Evolutionary conservation across 805 yeast species (phyloP).

Genomic region (Diddensiella caesifluorescens): DNA sequence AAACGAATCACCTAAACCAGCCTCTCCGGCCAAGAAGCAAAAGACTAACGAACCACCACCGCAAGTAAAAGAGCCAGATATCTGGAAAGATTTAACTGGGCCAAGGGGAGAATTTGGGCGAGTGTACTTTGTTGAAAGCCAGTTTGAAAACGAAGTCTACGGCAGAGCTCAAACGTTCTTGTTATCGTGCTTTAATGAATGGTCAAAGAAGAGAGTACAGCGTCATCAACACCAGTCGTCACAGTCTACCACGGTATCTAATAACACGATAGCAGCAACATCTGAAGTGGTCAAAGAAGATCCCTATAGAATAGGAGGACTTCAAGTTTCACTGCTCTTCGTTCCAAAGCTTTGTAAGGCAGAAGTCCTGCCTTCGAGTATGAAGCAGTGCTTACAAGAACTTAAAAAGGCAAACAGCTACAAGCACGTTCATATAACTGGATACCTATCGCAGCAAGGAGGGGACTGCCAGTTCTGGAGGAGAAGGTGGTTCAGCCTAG

Average conservation of each 20-base stretch:
- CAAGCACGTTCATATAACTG: constrained; percentile 35
- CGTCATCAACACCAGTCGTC: neutral
- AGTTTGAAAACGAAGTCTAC: constrained; percentile 50
- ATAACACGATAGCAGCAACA: constrained; percentile 3
- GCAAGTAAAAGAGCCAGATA: constrained; percentile 8
- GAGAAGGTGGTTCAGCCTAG: constrained; percentile 66
- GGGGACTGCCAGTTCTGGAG: constrained; percentile 77
- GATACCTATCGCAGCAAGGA: constrained; percentile 80
- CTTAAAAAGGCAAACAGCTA: constrained; percentile 7
- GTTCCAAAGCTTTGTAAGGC: constrained; percentile 47
- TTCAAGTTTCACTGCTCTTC: constrained; percentile 51
- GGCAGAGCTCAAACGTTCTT: constrained; percentile 49
- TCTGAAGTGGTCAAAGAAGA: constrained; percentile 5
- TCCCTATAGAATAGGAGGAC: constrained; percentile 42
- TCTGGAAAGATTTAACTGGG: constrained; percentile 19
- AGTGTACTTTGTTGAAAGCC: constrained; percentile 58
- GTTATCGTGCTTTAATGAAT: constrained; percentile 71
- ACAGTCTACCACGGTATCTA: neutral
- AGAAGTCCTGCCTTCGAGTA: constrained; percentile 43
- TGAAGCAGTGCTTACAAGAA: constrained; percentile 37
- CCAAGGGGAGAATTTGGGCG: constrained; percentile 52
- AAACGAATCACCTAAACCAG: constrained; percentile 8
- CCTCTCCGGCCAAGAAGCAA: constrained; percentile 2
- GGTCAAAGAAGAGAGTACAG: constrained; percentile 39
- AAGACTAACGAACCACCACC: neutral